A percentile compares a stretch with the other conserved stretches of the same genome.
These are phyloP conservation scores for Aureobasidium subglaciale DNA, from an alignment of 2,329 filamentous ascomycete genomes.

Conservation along the genomic window DNA sequence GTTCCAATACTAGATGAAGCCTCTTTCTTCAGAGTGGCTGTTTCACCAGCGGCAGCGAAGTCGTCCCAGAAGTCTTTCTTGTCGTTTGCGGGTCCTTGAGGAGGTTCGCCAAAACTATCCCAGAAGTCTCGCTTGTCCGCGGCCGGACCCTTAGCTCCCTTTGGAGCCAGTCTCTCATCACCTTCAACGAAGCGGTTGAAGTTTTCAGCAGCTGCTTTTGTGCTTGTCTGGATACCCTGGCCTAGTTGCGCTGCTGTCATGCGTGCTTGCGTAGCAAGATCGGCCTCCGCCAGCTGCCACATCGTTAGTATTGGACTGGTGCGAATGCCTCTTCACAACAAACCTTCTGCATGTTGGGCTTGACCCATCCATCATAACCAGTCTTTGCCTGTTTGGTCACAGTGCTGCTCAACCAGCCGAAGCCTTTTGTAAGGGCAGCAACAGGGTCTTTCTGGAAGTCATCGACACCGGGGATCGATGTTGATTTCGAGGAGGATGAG, in stretches of 20 bases:
- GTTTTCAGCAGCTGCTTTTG: slow-evolving; percentile 67
- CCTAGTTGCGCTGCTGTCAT: slow-evolving; percentile 46
- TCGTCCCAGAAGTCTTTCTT: slow-evolving; percentile 50
- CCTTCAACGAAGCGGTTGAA: slow-evolving; percentile 87
- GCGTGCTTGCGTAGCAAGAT: slow-evolving; percentile 53
- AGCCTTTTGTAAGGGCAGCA: slow-evolving; percentile 80
- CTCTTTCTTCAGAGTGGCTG: slow-evolving; percentile 28
- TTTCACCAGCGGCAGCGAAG: slow-evolving; percentile 33
- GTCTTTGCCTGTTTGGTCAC: slow-evolving; percentile 87
- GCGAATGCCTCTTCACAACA: background rate
- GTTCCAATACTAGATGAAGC: slow-evolving; percentile 52
- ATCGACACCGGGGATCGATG: slow-evolving; percentile 61
- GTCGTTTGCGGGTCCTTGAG: slow-evolving; percentile 39
- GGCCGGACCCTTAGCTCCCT: slow-evolving; percentile 45
- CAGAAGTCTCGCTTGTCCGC: slow-evolving; percentile 76
- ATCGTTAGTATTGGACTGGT: background rate
- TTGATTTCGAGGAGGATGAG: slow-evolving; percentile 32
- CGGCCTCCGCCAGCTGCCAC: slow-evolving; percentile 63
- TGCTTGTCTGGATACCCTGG: slow-evolving; percentile 57
- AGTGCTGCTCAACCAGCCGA: slow-evolving; percentile 86
- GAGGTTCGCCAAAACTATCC: slow-evolving; percentile 76
- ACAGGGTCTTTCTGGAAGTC: slow-evolving; percentile 89
- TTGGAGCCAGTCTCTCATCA: slow-evolving; percentile 36
- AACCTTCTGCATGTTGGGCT: slow-evolving; percentile 80
- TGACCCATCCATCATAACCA: slow-evolving; percentile 84